Evolutionary conservation across 139 green algal genomes (phyloP), one percentile per base, ranked within the genome.

Genomic region (Chlorella sorokiniana): DNA sequence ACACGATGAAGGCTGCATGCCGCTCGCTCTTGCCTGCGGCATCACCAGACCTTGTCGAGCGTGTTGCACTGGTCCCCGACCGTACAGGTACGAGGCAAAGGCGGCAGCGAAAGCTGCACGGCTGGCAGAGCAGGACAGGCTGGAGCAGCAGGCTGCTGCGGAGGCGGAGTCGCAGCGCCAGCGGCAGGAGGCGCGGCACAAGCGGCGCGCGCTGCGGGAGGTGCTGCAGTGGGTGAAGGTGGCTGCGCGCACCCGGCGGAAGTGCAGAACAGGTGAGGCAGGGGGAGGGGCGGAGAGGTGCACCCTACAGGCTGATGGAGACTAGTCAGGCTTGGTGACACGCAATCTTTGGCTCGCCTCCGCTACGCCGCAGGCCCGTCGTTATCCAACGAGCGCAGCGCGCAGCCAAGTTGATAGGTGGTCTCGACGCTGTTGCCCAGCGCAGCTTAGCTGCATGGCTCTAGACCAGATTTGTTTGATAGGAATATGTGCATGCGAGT

Each of bases 131-230:
- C 4, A 18, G 29, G 67, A 77, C 35, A 35, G 41, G 40, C 41
- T 42, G 41, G 69, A 87, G 61, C 51, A 25, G 20, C 51, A 27
- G 1, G 41, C 38, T 1, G 59, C 31, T 35, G 78, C 52, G 29
- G 83, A 85, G 41, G 37, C 37, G 27, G 67, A 72, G 42, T 35
- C 68, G 23, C 33, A 38, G 48, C 44, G 48, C 29, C 45, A 81
- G 45, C 81, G 77, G n/a, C 61, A 79, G 38, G 74, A 79, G 37
- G 38, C 27, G 7, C 23, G 41, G 16, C 40, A 79, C 44, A 82
- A 76, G 59, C 42, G 41, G 54, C 56, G 83, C 51, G 40, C 61
- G 54, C 54, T 87, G 27, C 48, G 69, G n/a, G 84, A 88, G 67
- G 79, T 44, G 40, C 29, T 82, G 4, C 52, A 35, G 0, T 88